Percentiles rank a stretch among this genome's conserved stretches.
These are phyloP conservation scores for Magnolia sinica DNA, from an alignment of 164 flowering plant species.

Conservation along the genomic window DNA sequence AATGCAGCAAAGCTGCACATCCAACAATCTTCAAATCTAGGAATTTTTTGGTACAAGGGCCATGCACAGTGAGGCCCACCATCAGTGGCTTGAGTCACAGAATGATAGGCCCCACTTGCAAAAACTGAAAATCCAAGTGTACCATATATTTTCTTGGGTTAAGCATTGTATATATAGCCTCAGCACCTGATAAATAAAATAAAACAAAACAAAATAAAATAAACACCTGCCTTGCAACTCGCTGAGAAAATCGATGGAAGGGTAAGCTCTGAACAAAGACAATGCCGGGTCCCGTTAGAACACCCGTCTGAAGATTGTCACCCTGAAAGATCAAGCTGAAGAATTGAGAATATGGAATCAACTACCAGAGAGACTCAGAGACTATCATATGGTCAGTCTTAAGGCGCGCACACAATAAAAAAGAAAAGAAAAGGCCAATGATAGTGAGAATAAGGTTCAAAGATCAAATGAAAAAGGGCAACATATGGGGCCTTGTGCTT, in stretches of 20 bases:
- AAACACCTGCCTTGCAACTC: slow-evolving; percentile 61
- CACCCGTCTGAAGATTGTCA: slow-evolving; percentile 64
- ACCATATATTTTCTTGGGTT: no score
- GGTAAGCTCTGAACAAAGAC: slow-evolving; percentile 90
- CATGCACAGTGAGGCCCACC: no score
- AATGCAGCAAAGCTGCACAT: no score
- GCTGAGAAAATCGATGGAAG: slow-evolving; percentile 73
- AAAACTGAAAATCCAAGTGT: no score
- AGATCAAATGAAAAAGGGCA: no score
- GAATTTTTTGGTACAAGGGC: no score
- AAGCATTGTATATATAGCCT: not conserved
- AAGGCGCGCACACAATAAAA: not conserved
- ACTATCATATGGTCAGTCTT: not conserved
- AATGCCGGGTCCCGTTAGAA: slow-evolving; percentile 84
- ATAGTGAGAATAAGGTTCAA: not conserved
- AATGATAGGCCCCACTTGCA: no score
- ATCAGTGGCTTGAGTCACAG: not conserved
- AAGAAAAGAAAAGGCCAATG: not conserved
- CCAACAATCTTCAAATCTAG: no score
- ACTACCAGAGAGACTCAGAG: not conserved
- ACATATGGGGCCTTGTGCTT: not conserved
- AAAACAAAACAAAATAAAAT: not conserved
- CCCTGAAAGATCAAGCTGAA: slow-evolving; percentile 37
- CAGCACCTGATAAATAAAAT: not conserved
- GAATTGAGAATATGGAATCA: not conserved